Percentiles rank a stretch among this genome's conserved stretches.
phyloP scores from a whole-genome alignment of 2,329 filamentous ascomycete species.

The Stagonosporopsis tanaceti region DNA sequence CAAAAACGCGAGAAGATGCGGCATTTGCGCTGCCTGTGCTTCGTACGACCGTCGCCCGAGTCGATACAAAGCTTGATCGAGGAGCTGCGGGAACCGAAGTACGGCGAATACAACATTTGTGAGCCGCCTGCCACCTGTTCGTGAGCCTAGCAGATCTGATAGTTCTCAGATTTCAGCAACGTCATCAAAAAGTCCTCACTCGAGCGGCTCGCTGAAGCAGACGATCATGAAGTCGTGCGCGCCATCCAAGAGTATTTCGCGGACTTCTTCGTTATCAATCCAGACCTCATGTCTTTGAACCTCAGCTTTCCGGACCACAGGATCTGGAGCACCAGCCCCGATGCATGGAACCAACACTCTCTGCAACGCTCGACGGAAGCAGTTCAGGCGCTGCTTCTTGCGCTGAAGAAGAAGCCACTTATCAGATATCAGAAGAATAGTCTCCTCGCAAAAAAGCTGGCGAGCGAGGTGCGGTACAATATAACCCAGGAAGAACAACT shows the following conservation, averaged over 20 bases:
- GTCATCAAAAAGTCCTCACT: conserved; percentile 95
- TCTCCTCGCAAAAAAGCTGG: conserved; percentile 87
- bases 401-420: conserved; percentile 94
- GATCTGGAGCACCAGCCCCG: conserved; percentile 82
- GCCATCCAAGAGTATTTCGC: conserved; percentile 95
- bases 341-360: conserved; percentile 90
- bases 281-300: conserved; percentile 86
- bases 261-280: conserved; percentile 94
- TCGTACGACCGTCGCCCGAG: conserved; percentile 89
- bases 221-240: conserved; percentile 97
- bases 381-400: conserved; percentile 80
- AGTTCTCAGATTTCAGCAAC: conserved; percentile 81
- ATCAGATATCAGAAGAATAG: conserved; percentile 95
- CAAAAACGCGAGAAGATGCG: conserved; percentile 94
- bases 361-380: conserved; percentile 88
- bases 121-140: conserved; percentile 23
- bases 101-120: conserved; percentile 95
- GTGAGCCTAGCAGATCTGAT: conserved; percentile 25
- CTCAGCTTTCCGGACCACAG: conserved; percentile 75
- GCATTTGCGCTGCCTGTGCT: conserved; percentile 90
- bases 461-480: conserved; percentile 88
- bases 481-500: conserved; percentile 96
- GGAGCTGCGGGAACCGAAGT: conserved; percentile 93
- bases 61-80: conserved; percentile 95
- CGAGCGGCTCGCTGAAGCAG: conserved; percentile 92